Evolutionary conservation across 2,329 filamentous ascomycete genomes (phyloP), one percentile per base, ranked within the genome.

Genomic region (Magnaporthiopsis poae): DNA sequence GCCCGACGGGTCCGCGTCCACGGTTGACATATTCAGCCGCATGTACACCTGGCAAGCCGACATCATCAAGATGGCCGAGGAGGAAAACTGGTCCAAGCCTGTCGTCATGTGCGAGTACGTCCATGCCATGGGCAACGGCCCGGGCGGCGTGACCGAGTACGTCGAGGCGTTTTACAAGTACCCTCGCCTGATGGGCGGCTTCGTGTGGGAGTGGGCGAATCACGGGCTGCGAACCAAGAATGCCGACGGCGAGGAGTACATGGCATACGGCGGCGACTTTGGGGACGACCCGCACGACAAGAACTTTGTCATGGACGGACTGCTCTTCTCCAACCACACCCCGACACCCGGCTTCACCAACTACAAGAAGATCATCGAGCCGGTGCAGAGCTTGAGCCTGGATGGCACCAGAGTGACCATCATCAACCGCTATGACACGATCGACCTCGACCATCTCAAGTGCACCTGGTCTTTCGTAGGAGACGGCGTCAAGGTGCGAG

Each of bases 41-140:
- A 88, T 88, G 86, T 88, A 88, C 69, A 79, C 81, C 0, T 77
- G 80, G 0, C 73, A 86, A 4, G 75, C 80, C 76, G 73, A 73
- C 27, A 74, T 76, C 13, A 68, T 78, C 33, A 69, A 72, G 7
- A 75, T 78, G 60, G 80, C 77, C 21, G 70, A 74, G 63, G 75
- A 78, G 35, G 69, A 75, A 25, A 61, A 68, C 3, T 74, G 74
- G 73, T 69, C 69, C n/a, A 82, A 87, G 71, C 85, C 84, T 2
- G 75, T 87, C 5, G 77, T 87, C 1, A 75, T 82, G 46, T 82
- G 80, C 68, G 81, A 84, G 69, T 83, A 78, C 68, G 73, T 75
- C 7, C 80, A 82, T 62, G 86, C 87, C 2, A 89, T 90, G 87
- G 88, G 88, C 0, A 90, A 89, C 69, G 87, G 86, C 0, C 88